Conservation (phyloP, 306 rosid genomes). For the Begonia peltatifolia region DNA sequence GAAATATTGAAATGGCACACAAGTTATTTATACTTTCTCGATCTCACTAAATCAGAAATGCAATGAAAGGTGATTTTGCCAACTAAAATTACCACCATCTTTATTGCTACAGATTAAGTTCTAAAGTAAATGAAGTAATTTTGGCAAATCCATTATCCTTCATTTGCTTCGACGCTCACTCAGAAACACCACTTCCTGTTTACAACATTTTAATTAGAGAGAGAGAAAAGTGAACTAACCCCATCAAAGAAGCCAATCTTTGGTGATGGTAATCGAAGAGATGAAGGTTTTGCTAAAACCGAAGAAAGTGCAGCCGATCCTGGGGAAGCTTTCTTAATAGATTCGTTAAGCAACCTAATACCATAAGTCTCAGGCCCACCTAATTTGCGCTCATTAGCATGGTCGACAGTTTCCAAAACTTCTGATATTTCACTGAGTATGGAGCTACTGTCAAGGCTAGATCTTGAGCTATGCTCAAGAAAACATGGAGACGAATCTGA, state of each 20-base stretch:
- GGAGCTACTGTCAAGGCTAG: conserved; percentile 37
- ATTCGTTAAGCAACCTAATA: conserved; percentile 17
- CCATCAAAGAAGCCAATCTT: conserved; percentile 12
- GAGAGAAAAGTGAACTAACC: neutral
- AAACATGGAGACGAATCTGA: conserved; percentile 60
- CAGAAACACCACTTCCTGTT: neutral
- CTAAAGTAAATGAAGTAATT: neutral
- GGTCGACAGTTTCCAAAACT: conserved; percentile 19
- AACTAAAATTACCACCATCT: neutral
- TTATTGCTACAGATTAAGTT: neutral
- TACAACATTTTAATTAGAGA: neutral
- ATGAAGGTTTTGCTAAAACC: conserved; percentile 12
- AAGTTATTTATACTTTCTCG: neutral
- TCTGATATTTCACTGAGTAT: conserved; percentile 28
- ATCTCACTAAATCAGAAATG: neutral
- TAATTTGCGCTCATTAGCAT: conserved; percentile 7
- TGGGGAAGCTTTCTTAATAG: conserved; percentile 16
- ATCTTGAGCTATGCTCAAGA: conserved; percentile 45
- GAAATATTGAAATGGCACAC: neutral
- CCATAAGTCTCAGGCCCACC: conserved; percentile 25
- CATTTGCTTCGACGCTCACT: neutral
- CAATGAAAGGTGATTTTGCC: neutral
- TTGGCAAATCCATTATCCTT: neutral
- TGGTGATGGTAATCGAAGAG: conserved; percentile 26
- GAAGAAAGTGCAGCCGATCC: conserved; percentile 27